Evolutionary conservation across 805 yeast species (phyloP), one percentile per base, ranked within the genome.

Genomic region (Metschnikowia lochheadii): DNA sequence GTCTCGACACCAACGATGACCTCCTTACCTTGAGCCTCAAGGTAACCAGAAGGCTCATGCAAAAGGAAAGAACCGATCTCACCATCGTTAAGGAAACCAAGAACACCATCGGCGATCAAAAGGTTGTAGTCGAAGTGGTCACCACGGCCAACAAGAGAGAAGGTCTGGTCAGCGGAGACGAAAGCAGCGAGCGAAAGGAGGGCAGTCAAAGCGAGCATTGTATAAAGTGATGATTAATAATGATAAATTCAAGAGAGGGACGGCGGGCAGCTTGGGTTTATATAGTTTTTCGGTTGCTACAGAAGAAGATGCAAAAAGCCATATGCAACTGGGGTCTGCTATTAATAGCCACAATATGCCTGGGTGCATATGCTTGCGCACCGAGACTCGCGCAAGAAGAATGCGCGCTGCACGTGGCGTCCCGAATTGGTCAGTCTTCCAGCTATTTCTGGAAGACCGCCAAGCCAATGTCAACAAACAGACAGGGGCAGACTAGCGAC

Each of bases 41-140:
- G 52, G 58, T 56, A 66, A 11, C 73, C 73, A 44, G 62, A 52
- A 34, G 73, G 72, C 46, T 65, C 66, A 41, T 56, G 51, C 57
- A 69, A 67, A 47, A 45, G 43, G 54, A 63, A 62, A 36, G 56
- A 38, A 31, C 58, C 63, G 45, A 61, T 47, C 7, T 37, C 31
- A 43, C 61, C 63, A 26, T 46, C 54, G 6, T 48, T 42, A 40
- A 23, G 17, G 46, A 44, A 44, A 13, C 46, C 46, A 13, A 44
- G 15, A 15, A 15, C 20, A 44, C 40, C 46, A 38, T 38, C 38
- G 6, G 26, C 36, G 34, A 47, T 37, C 32, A 58, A 53, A 38
- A 66, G 67, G 17, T 58, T 52, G 37, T 54, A 42, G 49, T 58
- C 50, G 54, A 65, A 54, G 40, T 52, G 50, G 17, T 44, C 56